Evolutionary conservation across 2,329 filamentous ascomycete genomes (phyloP).

Genomic region (Diaporthe vexans): DNA sequence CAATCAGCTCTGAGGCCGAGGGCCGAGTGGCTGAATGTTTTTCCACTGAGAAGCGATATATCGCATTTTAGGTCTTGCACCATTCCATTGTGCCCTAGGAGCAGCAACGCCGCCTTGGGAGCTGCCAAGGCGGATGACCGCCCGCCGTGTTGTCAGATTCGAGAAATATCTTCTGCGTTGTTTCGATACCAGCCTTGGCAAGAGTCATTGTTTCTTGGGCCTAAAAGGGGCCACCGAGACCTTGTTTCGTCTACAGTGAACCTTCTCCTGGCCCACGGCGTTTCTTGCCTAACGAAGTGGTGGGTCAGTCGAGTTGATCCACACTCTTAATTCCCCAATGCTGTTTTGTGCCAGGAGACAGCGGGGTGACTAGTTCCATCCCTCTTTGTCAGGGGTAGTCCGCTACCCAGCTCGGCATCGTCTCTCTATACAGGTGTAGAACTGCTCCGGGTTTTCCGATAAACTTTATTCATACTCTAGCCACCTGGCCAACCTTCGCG

Average conservation of each 20-base stretch:
- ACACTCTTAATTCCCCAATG: not conserved
- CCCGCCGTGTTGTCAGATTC: conserved; percentile 13
- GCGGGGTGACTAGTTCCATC: not conserved
- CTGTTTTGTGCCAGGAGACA: not conserved
- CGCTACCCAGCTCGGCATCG: not conserved
- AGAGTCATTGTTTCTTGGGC: not conserved
- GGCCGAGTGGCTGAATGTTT: not conserved
- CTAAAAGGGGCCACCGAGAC: conserved; percentile 12
- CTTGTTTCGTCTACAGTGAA: conserved; percentile 8
- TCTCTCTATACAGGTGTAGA: not conserved
- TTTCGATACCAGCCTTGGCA: conserved; percentile 7
- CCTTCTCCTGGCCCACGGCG: not conserved
- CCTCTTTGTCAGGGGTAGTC: not conserved
- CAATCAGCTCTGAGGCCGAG: not conserved
- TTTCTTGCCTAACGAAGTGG: not conserved
- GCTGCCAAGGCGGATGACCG: conserved; percentile 18
- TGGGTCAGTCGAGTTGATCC: conserved; percentile 7
- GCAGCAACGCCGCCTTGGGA: conserved; percentile 10
- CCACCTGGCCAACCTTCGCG: not conserved
- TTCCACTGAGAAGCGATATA: conserved; percentile 1
- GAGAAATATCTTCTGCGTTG: conserved; percentile 1
- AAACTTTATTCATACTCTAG: conserved; percentile 3
- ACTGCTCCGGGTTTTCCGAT: not conserved
- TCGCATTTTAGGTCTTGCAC: conserved; percentile 17
- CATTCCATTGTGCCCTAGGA: not conserved